These are phyloP conservation scores for Penicillium sp. DNA, from an alignment of 2,329 filamentous ascomycete species.

Conservation along the genomic window DNA sequence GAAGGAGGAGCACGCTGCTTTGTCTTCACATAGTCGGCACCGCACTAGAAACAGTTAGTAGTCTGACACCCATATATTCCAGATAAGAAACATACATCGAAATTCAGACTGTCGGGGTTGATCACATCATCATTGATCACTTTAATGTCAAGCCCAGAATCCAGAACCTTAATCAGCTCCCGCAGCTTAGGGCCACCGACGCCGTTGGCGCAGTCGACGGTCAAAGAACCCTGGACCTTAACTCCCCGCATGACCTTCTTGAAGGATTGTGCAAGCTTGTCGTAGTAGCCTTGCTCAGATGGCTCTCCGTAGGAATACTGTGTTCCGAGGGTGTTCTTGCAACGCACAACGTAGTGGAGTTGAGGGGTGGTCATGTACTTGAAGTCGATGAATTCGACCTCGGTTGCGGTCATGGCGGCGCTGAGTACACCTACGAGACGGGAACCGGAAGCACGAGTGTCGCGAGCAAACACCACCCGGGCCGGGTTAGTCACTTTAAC, in stretches of 20 bases:
- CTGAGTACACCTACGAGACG: conserved; percentile 76
- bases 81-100: conserved; percentile 62
- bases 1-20: conserved; percentile 85
- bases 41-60: conserved; percentile 60
- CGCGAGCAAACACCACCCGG: conserved; percentile 84
- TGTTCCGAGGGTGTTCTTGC: conserved; percentile 87
- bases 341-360: conserved; percentile 92
- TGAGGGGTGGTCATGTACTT: conserved; percentile 96
- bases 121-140: conserved; percentile 92
- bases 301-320: conserved; percentile 84
- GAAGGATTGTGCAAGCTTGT: conserved; percentile 85
- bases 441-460: conserved; percentile 90
- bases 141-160: conserved; percentile 74
- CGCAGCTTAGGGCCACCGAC: conserved; percentile 89
- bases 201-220: conserved; percentile 94
- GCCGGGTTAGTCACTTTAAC: conserved; percentile 70
- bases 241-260: conserved; percentile 76
- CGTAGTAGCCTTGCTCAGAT: conserved; percentile 90
- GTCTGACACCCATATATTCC: background rate
- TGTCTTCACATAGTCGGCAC: conserved; percentile 97
- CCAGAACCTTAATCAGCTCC: conserved; percentile 81
- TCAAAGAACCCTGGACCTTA: conserved; percentile 71
- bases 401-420: conserved; percentile 74
- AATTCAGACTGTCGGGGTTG: conserved; percentile 83
- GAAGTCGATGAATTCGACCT: conserved; percentile 75